Base-by-base conservation (phyloP, 2,329 filamentous ascomycete species). In the Lizonia empirigonia region DNA sequence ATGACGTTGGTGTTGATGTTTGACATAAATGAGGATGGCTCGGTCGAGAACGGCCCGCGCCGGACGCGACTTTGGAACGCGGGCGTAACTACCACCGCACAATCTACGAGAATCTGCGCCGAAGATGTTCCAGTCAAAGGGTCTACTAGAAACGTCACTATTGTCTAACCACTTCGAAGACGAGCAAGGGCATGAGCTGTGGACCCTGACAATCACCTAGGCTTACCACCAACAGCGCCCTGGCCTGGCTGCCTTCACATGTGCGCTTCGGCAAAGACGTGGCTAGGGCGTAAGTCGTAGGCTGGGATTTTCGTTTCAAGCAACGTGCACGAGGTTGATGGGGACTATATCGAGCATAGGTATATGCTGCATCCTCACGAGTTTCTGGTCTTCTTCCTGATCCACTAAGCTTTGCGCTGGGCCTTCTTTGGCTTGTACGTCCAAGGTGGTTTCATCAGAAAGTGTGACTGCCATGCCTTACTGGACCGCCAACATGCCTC, bases 1-100 rank as follows among this genome's bases (percentile, higher is more conserved):
- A 52, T 52, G 49, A 52, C 42, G 49, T 52, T 30, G 27, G 9
- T 52, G 44, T 46, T 47, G 37, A 52, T 52, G 42, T 32, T 46
- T 38, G 38, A 18, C 22, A 26, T 18, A 12, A 30, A 30, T 27
- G 9, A 13, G 13, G 23, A 29, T 12, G 29, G 23, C 9, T 51
- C 49, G 49, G 49, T 41, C 27, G 15, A 27, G 24, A 8, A 30
- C 49, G 49, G 49, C 42, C 49, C 49, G 49, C 37, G 26, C 37
- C 20, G 22, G 22, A 50, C 47, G 46, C 46, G 46, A 50, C 38
- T 37, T 44, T 12, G 30, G 32, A 32, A 30, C 40, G 35, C 47
- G 35, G 35, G 33, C 34, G n/a, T n/a, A n/a, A n/a, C n/a, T n/a
- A n/a, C n/a, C n/a, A n/a, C n/a, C n/a, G n/a, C n/a, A n/a, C n/a